Evolutionary conservation across 208 protist species (phyloP).

Genomic region (Crithidia brevicula): DNA sequence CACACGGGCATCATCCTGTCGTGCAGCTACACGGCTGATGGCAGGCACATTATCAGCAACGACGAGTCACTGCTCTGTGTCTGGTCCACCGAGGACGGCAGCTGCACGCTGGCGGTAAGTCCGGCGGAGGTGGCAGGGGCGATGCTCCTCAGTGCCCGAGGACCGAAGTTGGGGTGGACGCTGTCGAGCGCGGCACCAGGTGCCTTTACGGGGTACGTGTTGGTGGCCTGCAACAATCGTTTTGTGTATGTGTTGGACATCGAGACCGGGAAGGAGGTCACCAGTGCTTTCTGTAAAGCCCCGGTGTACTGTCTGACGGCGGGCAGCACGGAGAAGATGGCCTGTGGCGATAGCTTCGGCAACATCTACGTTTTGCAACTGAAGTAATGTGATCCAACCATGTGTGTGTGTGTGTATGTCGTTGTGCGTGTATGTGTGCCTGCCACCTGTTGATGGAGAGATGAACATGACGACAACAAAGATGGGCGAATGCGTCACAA

Average conservation of each 20-base stretch:
- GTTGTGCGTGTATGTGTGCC: too few relatives aligned
- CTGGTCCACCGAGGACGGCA: conserved; percentile 69
- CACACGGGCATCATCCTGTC: conserved; percentile 84
- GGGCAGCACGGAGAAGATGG: conserved; percentile 52
- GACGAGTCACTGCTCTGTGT: conserved; percentile 81
- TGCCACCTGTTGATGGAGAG: too few relatives aligned
- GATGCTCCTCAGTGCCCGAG: conserved; percentile 29
- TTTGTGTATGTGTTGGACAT: conserved; percentile 88
- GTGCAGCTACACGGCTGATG: conserved; percentile 81
- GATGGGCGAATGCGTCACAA: too few relatives aligned
- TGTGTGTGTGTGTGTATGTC: neutral
- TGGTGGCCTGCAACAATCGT: conserved; percentile 84
- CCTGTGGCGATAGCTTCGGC: conserved; percentile 89
- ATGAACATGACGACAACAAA: too few relatives aligned
- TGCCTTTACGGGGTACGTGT: conserved; percentile 65
- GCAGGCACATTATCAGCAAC: conserved; percentile 88
- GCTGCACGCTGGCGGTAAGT: conserved; percentile 57
- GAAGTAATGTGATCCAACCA: conserved; percentile 1
- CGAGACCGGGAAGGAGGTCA: conserved; percentile 68
- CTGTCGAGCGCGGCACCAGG: conserved; percentile 77
- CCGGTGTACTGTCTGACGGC: conserved; percentile 86
- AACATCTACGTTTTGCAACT: conserved; percentile 78
- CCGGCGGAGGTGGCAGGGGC: conserved; percentile 56
- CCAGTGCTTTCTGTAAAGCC: conserved; percentile 77
- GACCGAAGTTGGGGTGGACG: conserved; percentile 74